These are phyloP conservation scores for Volvox africanus DNA, from an alignment of 139 green algal species.

Conservation along the genomic window DNA sequence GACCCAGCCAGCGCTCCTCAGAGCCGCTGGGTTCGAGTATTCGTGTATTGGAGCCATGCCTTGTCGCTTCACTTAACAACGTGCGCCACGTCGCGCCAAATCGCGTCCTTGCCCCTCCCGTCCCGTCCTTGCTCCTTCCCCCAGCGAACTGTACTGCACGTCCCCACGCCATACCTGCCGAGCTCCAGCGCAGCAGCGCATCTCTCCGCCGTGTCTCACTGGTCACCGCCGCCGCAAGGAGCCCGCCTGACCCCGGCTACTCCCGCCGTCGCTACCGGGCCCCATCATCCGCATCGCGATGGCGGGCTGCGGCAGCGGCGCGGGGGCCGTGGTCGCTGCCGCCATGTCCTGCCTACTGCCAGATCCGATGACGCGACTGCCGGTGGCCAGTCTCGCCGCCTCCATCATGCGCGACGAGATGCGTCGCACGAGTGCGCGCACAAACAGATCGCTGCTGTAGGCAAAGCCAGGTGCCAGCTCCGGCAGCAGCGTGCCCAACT, in stretches of 20 bases:
- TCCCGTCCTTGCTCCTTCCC: no score
- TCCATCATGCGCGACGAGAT: conserved; percentile 51
- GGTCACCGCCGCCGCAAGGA: background rate
- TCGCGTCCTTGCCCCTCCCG: no score
- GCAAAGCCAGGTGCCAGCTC: conserved; percentile 73
- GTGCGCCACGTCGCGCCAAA: no score
- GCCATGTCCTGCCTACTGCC: background rate
- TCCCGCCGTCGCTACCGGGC: background rate
- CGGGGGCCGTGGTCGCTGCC: background rate
- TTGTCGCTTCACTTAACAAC: no score
- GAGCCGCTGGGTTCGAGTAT: no score
- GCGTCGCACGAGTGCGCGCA: conserved; percentile 57
- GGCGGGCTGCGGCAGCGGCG: background rate
- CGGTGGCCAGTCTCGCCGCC: conserved; percentile 14
- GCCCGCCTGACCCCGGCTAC: background rate
- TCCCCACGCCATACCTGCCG: no score
- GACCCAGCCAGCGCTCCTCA: no score
- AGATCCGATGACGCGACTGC: background rate
- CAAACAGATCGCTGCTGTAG: conserved; percentile 70
- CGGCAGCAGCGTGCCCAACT: conserved; percentile 73
- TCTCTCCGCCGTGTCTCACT: no score
- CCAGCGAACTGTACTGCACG: no score
- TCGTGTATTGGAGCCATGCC: no score
- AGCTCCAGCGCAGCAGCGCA: no score
- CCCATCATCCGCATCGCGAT: conserved; percentile 25